Conservation (phyloP, 2,329 filamentous ascomycete genomes). For the Diaporthe sp. region DNA sequence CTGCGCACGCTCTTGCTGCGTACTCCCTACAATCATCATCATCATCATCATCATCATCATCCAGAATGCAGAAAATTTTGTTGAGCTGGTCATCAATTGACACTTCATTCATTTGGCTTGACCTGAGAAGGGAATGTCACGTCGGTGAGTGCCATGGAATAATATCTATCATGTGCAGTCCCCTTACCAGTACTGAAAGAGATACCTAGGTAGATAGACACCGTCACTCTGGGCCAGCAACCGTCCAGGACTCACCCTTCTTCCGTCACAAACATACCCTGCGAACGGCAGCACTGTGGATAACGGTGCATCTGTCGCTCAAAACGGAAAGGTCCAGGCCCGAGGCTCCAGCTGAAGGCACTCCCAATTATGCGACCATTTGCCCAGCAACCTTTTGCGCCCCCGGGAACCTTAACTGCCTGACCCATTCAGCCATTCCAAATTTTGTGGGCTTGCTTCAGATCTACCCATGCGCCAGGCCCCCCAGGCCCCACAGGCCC, state of each 20-base stretch:
- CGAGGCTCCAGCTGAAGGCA: constrained; percentile 30
- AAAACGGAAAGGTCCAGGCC: constrained; percentile 32
- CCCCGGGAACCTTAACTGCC: constrained; percentile 1
- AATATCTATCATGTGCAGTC: neutral
- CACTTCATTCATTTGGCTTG: neutral
- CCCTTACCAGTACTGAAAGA: neutral
- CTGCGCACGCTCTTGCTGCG: no score
- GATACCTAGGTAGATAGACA: neutral
- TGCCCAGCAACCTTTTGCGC: constrained; percentile 16
- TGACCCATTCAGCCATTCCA: constrained; percentile 7
- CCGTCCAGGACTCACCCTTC: constrained; percentile 6
- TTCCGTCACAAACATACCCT: neutral
- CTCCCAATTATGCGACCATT: constrained; percentile 5
- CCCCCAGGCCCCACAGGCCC: no score
- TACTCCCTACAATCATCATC: no score
- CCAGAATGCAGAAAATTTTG: no score
- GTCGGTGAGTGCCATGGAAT: neutral
- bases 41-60: no score
- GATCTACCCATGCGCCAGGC: no score
- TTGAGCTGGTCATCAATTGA: neutral
- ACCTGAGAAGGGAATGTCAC: neutral
- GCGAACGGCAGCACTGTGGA: constrained; percentile 10
- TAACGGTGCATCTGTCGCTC: constrained; percentile 24
- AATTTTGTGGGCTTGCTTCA: no score
- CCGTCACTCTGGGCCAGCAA: neutral